Percentiles rank a stretch among this genome's conserved stretches.
These are phyloP conservation scores for Penstemon newberryi DNA, from an alignment of 257 asterid species.

Conservation along the genomic window DNA sequence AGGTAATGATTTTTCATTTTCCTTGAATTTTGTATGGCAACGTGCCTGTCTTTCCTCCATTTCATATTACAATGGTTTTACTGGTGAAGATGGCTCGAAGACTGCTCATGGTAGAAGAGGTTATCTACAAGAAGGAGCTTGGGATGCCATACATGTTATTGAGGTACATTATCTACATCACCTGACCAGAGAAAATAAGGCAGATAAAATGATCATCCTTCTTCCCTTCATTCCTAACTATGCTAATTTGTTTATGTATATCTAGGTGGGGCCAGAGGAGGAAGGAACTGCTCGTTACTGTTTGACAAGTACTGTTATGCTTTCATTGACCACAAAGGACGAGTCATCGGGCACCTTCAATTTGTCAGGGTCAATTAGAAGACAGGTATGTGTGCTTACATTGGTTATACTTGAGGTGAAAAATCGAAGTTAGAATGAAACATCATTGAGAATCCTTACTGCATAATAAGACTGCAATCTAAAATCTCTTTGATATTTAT, in stretches of 20 bases:
- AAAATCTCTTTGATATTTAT: too few species aligned
- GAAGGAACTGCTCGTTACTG: conserved; percentile 82
- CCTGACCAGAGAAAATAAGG: neutral
- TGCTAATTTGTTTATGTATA: conserved; percentile 14
- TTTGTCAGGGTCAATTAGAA: conserved; percentile 95
- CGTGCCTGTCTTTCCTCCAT: conserved; percentile 9
- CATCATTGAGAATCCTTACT: too few species aligned
- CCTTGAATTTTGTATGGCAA: conserved; percentile 1
- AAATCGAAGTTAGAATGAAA: too few species aligned
- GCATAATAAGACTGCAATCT: too few species aligned
- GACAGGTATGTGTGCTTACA: conserved; percentile 61
- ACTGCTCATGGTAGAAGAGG: conserved; percentile 90
- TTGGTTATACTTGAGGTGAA: too few species aligned
- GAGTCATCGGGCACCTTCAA: conserved; percentile 82
- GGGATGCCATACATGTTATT: conserved; percentile 99
- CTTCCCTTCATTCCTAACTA: neutral
- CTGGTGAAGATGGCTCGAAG: conserved; percentile 76
- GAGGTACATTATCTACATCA: conserved; percentile 53
- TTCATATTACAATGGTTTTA: conserved; percentile 28
- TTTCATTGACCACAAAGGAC: conserved; percentile 83
- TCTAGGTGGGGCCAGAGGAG: conserved; percentile 76
- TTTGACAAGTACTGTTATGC: conserved; percentile 94
- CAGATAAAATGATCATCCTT: conserved; percentile 18
- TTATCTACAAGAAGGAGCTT: conserved; percentile 86
- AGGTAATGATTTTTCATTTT: conserved; percentile 42